Conservation (phyloP, 1,139 yeast species). For the Debaryomycetaceae sp. region DNA sequence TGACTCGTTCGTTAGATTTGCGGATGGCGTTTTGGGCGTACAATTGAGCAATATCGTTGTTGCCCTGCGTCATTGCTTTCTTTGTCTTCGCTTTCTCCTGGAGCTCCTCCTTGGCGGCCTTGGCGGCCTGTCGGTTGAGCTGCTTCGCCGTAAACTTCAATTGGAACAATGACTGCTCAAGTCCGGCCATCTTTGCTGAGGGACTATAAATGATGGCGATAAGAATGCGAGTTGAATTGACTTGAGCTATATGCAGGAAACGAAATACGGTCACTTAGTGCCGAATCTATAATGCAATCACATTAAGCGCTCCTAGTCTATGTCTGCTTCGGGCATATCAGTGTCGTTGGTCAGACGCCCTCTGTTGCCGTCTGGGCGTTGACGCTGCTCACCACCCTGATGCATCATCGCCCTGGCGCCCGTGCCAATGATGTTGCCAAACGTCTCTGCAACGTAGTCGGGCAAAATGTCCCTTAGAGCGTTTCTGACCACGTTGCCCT, state of each 20-base stretch:
- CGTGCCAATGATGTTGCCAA: slow-evolving; percentile 5
- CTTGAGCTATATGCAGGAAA: too few relatives aligned
- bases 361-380: slow-evolving; percentile 2
- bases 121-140: slow-evolving; percentile 81
- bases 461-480: slow-evolving; percentile 6
- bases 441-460: slow-evolving; percentile 2
- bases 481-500: slow-evolving; percentile 6
- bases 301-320: slow-evolving; percentile 11
- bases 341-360: slow-evolving; percentile 9
- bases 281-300: not conserved
- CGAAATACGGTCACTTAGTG: not conserved
- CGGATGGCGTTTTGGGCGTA: slow-evolving; percentile 96
- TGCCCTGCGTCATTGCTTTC: slow-evolving; percentile 82
- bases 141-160: slow-evolving; percentile 88
- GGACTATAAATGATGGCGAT: too few relatives aligned
- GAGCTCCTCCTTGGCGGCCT: slow-evolving; percentile 87
- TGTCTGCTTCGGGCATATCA: slow-evolving; percentile 17
- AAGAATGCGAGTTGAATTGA: too few relatives aligned
- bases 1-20: slow-evolving; percentile 82
- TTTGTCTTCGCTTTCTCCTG: slow-evolving; percentile 85
- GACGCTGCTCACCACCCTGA: not conserved
- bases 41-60: slow-evolving; percentile 87
- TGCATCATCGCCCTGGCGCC: slow-evolving; percentile 5
- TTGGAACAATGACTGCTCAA: slow-evolving; percentile 46
- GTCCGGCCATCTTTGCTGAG: slow-evolving; percentile 34